phyloP scores from a whole-genome alignment of 495 filamentous ascomycete genomes.

The Aspergillus campestris region DNA sequence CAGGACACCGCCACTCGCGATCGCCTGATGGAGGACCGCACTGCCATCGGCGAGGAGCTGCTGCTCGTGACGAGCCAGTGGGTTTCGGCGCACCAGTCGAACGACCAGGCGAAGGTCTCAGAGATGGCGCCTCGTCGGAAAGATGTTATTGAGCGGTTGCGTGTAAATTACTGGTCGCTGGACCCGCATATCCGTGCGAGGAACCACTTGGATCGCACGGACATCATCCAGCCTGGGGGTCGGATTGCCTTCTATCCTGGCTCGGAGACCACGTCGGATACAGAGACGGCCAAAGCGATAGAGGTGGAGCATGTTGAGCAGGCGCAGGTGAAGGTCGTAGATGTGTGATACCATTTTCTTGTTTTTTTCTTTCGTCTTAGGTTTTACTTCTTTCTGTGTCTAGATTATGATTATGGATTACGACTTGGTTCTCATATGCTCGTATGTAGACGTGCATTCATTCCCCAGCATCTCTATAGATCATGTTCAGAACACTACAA shows the following conservation, averaged over 20 bases:
- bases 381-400: not conserved
- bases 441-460: too few species aligned
- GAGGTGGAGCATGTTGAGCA: constrained; percentile 25
- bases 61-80: constrained; percentile 62
- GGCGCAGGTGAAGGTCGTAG: constrained; percentile 4
- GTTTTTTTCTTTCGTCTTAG: not conserved
- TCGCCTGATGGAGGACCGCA: constrained; percentile 48
- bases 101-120: constrained; percentile 12
- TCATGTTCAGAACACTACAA: constrained; percentile 8
- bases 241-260: constrained; percentile 55
- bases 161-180: constrained; percentile 72
- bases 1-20: constrained; percentile 54
- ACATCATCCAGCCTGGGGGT: constrained; percentile 56
- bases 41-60: constrained; percentile 54
- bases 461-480: too few species aligned
- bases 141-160: constrained; percentile 51
- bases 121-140: constrained; percentile 50
- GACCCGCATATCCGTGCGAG: constrained; percentile 70
- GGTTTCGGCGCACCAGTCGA: constrained; percentile 43
- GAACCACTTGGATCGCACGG: constrained; percentile 59
- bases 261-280: constrained; percentile 7
- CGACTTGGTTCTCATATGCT: too few species aligned
- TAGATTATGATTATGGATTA: not conserved
- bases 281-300: constrained; percentile 16
- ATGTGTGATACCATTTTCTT: constrained; percentile 3